Evolutionary conservation across 345 rosid species (phyloP).

Genomic region (Eucalyptus camaldulensis): DNA sequence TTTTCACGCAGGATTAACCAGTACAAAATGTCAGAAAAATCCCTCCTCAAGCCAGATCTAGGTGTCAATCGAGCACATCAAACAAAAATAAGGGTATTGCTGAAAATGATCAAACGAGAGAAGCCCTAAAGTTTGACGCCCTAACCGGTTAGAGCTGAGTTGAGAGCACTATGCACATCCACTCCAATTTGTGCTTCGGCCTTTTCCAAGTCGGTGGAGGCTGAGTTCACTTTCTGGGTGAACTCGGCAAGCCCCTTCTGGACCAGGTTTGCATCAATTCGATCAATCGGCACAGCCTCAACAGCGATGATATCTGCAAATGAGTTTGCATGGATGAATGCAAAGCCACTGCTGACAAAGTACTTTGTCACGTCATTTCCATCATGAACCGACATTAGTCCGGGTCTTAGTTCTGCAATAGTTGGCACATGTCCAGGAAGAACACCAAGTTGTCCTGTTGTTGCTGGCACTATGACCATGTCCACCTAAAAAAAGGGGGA

Average conservation of each 20-base stretch:
- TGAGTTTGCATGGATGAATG: conserved; percentile 79
- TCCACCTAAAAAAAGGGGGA: conserved; percentile 41
- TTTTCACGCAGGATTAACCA: not conserved
- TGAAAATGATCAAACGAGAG: not conserved
- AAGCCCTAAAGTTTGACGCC: not conserved
- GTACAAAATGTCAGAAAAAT: not conserved
- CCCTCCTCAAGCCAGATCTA: not conserved
- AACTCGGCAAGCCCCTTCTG: conserved; percentile 89
- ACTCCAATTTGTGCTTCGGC: conserved; percentile 81
- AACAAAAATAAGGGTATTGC: not conserved
- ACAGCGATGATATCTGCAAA: conserved; percentile 73
- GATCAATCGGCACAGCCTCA: conserved; percentile 83
- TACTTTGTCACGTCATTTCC: conserved; percentile 63
- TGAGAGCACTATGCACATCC: conserved; percentile 42
- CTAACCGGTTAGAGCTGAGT: conserved; percentile 38
- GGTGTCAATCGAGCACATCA: not conserved
- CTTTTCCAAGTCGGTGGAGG: conserved; percentile 82
- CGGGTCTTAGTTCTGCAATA: conserved; percentile 88
- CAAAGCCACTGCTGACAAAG: conserved; percentile 89
- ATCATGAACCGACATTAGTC: conserved; percentile 76
- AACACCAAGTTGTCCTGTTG: conserved; percentile 96
- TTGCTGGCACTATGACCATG: conserved; percentile 91
- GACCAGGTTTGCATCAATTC: conserved; percentile 57
- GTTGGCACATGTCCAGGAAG: conserved; percentile 94
- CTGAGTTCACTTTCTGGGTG: conserved; percentile 71